A percentile compares a stretch with the other conserved stretches of the same genome.
Evolutionary conservation across 495 filamentous ascomycete species (phyloP).

Genomic region (Penicillium longicatenatum): DNA sequence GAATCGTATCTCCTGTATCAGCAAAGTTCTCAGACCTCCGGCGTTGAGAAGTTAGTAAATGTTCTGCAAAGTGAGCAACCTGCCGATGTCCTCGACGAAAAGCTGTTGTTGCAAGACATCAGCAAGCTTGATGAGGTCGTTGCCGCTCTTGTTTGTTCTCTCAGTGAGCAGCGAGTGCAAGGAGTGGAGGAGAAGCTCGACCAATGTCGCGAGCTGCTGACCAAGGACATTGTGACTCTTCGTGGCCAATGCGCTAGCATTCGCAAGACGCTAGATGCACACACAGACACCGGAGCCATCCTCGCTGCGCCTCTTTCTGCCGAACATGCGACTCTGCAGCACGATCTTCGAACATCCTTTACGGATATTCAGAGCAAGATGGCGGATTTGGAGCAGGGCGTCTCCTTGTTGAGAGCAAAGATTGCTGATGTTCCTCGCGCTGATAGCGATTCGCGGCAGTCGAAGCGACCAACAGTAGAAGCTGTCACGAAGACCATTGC

Average conservation of each 20-base stretch:
- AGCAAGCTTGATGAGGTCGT: conserved; percentile 61
- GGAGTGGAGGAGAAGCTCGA: conserved; percentile 64
- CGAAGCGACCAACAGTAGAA: conserved; percentile 79
- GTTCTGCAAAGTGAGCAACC: conserved; percentile 45
- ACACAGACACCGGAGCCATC: conserved; percentile 62
- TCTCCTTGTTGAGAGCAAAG: conserved; percentile 80
- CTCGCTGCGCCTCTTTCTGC: conserved; percentile 73
- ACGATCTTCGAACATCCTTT: conserved; percentile 73
- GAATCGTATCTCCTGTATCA: conserved; percentile 65
- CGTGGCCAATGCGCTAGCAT: conserved; percentile 72
- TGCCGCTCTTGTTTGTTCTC: conserved; percentile 52
- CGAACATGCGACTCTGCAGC: conserved; percentile 79
- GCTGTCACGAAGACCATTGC: conserved; percentile 86
- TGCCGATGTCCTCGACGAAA: conserved; percentile 52
- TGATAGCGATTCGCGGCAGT: conserved; percentile 41
- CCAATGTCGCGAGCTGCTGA: conserved; percentile 58
- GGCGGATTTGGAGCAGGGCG: conserved; percentile 73
- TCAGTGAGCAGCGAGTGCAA: conserved; percentile 66
- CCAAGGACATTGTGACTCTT: conserved; percentile 65
- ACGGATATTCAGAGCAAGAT: conserved; percentile 70
- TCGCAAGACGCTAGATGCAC: conserved; percentile 66
- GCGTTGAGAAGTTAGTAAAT: conserved; percentile 36
- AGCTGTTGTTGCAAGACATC: conserved; percentile 73
- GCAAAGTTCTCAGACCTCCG: conserved; percentile 59
- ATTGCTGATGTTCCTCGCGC: conserved; percentile 56